A percentile compares a stretch with the other conserved stretches of the same genome.
Evolutionary conservation across 2,329 filamentous ascomycete species (phyloP).

Genomic region (Aspergillus ustus): DNA sequence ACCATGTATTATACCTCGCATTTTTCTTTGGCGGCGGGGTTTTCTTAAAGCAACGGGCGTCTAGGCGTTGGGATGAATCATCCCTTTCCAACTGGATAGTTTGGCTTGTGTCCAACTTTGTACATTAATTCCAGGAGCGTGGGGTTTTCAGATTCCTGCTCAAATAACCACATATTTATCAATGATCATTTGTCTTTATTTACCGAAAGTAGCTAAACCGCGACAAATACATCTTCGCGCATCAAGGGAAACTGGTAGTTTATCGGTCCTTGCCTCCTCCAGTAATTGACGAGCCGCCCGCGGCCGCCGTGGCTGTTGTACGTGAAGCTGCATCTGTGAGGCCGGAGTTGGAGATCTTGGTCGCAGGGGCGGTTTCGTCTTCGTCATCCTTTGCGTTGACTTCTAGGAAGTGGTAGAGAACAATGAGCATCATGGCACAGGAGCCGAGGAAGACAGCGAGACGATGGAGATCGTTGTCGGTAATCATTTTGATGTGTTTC

Average conservation of each 20-base stretch:
- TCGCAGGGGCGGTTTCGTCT: slow-evolving; percentile 11
- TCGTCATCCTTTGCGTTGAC: slow-evolving; percentile 74
- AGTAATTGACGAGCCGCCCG: slow-evolving; percentile 22
- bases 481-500: slow-evolving; percentile 74
- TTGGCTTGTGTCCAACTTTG: background rate
- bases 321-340: slow-evolving; percentile 13
- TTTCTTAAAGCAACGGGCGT: background rate
- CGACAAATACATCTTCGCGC: background rate
- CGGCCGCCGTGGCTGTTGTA: slow-evolving; percentile 15
- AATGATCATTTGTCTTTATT: background rate
- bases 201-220: background rate
- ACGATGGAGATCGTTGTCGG: slow-evolving; percentile 87
- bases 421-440: slow-evolving; percentile 86
- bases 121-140: background rate
- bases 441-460: slow-evolving; percentile 93
- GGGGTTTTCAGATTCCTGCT: background rate
- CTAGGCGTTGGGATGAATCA: background rate
- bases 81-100: background rate
- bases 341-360: slow-evolving; percentile 21
- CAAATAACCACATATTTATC: background rate
- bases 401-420: slow-evolving; percentile 95
- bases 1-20: background rate
- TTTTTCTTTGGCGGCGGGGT: background rate
- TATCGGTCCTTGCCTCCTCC: slow-evolving; percentile 24
- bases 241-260: background rate